Percentiles rank a stretch among this genome's conserved stretches.
Evolutionary conservation across 1,284 basidiomycete genomes (phyloP).

Genomic region (Trametes pubescens): DNA sequence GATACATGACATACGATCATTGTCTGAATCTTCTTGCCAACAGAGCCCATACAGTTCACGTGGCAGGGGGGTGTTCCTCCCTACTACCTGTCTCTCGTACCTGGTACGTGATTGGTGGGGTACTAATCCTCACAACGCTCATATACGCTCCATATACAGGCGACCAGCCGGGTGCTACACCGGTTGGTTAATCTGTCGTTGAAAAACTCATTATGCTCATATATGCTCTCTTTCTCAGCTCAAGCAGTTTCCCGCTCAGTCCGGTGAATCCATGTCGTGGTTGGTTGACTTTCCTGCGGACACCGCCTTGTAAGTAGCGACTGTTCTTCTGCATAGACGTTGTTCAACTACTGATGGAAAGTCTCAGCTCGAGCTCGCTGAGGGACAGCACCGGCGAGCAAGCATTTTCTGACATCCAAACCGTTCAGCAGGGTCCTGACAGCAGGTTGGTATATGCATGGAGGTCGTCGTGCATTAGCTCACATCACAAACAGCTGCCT

Average conservation of each 20-base stretch:
- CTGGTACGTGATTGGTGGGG: slow-evolving; percentile 47
- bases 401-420: slow-evolving; percentile 65
- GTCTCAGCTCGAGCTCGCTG: slow-evolving; percentile 56
- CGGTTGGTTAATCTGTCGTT: slow-evolving; percentile 52
- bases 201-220: neutral
- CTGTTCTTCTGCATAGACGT: neutral
- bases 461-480: neutral
- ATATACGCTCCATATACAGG: slow-evolving; percentile 44
- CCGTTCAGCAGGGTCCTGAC: slow-evolving; percentile 53
- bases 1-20: neutral
- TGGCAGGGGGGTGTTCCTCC: slow-evolving; percentile 67
- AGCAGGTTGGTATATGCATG: slow-evolving; percentile 43
- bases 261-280: slow-evolving; percentile 65
- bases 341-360: slow-evolving; percentile 4
- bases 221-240: slow-evolving; percentile 46
- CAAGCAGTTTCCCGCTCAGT: slow-evolving; percentile 59
- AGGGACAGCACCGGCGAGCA: slow-evolving; percentile 67
- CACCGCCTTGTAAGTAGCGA: slow-evolving; percentile 61
- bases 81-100: slow-evolving; percentile 73
- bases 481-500: slow-evolving; percentile 37
- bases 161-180: slow-evolving; percentile 60
- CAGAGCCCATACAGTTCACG: slow-evolving; percentile 65
- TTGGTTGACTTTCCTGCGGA: slow-evolving; percentile 59
- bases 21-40: neutral
- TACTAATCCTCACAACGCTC: neutral